Evolutionary conservation across 139 green algal species (phyloP), one percentile per base, ranked within the genome.

Genomic region (Deuterostichococcus epilithicus): DNA sequence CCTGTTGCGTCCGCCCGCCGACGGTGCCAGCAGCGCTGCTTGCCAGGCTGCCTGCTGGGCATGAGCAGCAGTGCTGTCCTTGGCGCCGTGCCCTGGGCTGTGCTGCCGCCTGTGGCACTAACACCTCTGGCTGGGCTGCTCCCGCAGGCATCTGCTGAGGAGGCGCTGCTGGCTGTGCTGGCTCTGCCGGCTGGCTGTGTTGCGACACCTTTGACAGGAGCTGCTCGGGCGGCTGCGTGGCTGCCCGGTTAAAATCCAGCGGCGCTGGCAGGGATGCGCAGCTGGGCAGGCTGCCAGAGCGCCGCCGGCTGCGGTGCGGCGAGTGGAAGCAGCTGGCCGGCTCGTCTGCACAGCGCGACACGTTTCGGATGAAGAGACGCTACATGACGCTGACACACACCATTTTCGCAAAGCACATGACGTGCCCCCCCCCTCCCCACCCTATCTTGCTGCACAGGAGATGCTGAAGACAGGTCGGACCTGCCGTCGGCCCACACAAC

Each of bases 91-190:
- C 45, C 45, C 13, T 13, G 18, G 18, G 13, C 45, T 18, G 45
- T 60, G 45, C 15, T 60, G 45, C 45, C 13, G 45, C 18, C 45
- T 60, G 45, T 60, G 45, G 45, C 13, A 60, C 15, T 26, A 60
- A 60, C 18, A 26, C 18, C 15, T 60, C 45, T 18, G 45, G 15
- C 45, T 60, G 45, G 45, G 45, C 45, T 60, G 45, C 45, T 18
- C n/a, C 74, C 26, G 30, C 33, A 42, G 22, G 10, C 72, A 47
- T 28, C 74, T 74, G 75, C 32, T 70, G 65, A 38, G n/a, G 65
- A 25, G 65, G 2, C 32, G 65, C 65, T 35, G 22, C 15, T 28
- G 65, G 26, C 65, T 28, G 18, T n/a, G 26, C 65, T 70, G 23
- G 30, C 28, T 23, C 2, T 33, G 65, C 15, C 69, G 15, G 10